These are phyloP conservation scores for Dianthus caryophyllus DNA, from an alignment of 148 eudicot species.

Conservation along the genomic window DNA sequence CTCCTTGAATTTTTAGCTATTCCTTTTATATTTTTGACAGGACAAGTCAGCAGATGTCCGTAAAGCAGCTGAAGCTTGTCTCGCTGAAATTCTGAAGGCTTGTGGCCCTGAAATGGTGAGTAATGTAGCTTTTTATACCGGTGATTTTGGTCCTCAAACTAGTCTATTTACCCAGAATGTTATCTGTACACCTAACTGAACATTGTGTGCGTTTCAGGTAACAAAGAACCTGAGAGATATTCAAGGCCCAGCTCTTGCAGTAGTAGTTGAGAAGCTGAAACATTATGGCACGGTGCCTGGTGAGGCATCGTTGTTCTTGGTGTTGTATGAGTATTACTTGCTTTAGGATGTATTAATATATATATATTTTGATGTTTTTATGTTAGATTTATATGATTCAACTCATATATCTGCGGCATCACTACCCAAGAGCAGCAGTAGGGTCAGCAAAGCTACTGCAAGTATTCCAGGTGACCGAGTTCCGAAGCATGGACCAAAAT, in stretches of 20 bases:
- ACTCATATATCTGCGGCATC: conserved; percentile 42
- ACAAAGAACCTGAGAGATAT: conserved; percentile 79
- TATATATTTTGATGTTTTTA: conserved; percentile 7
- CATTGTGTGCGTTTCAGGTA: conserved; percentile 45
- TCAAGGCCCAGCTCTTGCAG: conserved; percentile 81
- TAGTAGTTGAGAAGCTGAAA: conserved; percentile 71
- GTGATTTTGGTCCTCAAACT: not conserved
- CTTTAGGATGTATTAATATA: not conserved
- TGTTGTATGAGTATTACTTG: not conserved
- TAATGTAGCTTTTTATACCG: not conserved
- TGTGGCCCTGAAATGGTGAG: conserved; percentile 76
- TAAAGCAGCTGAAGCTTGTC: conserved; percentile 87
- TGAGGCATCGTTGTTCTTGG: conserved; percentile 15
- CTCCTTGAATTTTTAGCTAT: not conserved
- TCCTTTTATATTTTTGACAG: conserved; percentile 32
- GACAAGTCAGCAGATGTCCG: conserved; percentile 99
- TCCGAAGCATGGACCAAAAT: conserved; percentile 60
- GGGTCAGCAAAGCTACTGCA: conserved; percentile 49
- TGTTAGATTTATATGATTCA: conserved; percentile 56
- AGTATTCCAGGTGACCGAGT: conserved; percentile 55
- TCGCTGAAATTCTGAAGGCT: conserved; percentile 68
- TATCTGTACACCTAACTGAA: conserved; percentile 6
- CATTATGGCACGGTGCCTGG: conserved; percentile 65
- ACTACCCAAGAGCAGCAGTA: conserved; percentile 44
- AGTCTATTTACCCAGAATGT: not conserved